Conservation (phyloP, 2,329 filamentous ascomycete species). For the Colletotrichum noveboracense region DNA sequence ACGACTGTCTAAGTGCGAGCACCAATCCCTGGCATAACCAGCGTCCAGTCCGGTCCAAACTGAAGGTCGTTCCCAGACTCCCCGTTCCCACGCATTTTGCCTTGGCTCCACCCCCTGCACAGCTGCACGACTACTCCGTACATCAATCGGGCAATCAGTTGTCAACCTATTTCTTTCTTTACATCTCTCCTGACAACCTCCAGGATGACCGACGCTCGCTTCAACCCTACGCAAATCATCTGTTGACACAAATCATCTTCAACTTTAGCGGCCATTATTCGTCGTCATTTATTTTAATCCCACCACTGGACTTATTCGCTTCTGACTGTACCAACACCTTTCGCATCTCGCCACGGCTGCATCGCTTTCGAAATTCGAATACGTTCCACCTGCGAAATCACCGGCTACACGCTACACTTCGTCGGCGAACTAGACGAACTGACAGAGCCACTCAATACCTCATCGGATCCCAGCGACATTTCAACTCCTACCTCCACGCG, state of each 20-base stretch:
- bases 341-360: not conserved
- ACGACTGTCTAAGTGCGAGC: not conserved
- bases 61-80: slow-evolving; percentile 2
- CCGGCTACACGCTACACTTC: not conserved
- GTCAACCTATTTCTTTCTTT: not conserved
- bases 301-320: not conserved
- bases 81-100: not conserved
- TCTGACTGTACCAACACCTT: not conserved
- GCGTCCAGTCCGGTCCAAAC: not conserved
- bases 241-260: not conserved
- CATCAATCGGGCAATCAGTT: slow-evolving; percentile 4
- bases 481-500: not conserved
- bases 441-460: not conserved
- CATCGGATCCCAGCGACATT: not conserved
- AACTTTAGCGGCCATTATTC: not conserved
- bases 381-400: not conserved
- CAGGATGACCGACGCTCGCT: slow-evolving; percentile 20
- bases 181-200: not conserved
- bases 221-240: not conserved
- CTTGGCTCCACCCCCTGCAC: not conserved
- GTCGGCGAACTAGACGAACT: not conserved
- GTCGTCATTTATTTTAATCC: not conserved
- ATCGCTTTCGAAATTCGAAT: not conserved
- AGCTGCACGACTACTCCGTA: not conserved
- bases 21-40: not conserved